Percentiles rank a stretch among this genome's conserved stretches.
Conservation (phyloP, 2,329 filamentous ascomycete species). For the Fusarium pseudonygamai region DNA sequence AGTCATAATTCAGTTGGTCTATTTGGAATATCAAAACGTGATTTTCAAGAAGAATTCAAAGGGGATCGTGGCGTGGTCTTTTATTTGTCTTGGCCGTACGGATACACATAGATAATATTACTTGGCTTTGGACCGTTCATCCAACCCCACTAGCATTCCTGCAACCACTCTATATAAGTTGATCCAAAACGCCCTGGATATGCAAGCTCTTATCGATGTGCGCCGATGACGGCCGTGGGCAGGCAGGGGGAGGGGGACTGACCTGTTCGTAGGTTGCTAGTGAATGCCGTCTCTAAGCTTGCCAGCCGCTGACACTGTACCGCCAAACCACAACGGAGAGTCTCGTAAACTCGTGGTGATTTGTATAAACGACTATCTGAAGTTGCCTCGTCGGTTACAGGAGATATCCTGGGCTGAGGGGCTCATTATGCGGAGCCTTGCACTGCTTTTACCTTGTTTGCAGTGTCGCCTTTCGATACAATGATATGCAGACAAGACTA, state of each 20-base stretch:
- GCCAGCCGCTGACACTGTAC: not conserved
- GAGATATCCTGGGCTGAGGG: no score
- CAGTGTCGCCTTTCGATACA: not conserved
- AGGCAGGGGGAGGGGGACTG: not conserved
- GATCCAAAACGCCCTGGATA: not conserved
- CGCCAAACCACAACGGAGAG: not conserved
- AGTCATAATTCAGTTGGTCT: not conserved
- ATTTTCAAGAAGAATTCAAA: not conserved
- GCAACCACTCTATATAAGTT: not conserved
- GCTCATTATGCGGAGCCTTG: not conserved
- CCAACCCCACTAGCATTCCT: not conserved
- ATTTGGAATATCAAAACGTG: not conserved
- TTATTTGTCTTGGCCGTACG: not conserved
- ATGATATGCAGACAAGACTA: not conserved
- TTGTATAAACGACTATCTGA: no score
- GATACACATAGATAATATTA: constrained; percentile 4
- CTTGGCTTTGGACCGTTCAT: not conserved
- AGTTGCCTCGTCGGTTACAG: not conserved
- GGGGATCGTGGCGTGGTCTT: not conserved
- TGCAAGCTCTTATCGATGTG: not conserved
- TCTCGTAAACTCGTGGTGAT: not conserved
- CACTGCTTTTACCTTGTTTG: not conserved
- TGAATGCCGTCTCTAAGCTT: not conserved
- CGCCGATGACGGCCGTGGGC: not conserved
- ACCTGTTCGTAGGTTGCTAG: not conserved